Evolutionary conservation across 495 filamentous ascomycete genomes (phyloP).

Genomic region (Talaromyces ruber): DNA sequence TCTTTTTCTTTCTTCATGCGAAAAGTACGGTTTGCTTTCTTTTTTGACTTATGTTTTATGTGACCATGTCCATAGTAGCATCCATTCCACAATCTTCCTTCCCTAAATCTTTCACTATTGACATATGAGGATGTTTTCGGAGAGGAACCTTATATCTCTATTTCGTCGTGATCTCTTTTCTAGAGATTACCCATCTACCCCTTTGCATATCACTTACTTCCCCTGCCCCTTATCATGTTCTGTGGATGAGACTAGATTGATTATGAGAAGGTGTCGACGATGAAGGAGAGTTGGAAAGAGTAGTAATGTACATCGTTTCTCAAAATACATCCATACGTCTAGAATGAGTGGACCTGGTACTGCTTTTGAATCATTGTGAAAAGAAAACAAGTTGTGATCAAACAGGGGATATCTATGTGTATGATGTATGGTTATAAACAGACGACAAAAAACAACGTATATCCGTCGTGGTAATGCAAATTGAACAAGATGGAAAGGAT

Average conservation of each 20-base stretch:
- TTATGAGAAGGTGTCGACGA: not conserved
- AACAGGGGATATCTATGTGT: constrained; percentile 5
- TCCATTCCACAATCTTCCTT: not conserved
- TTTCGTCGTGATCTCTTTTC: not conserved
- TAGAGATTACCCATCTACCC: not conserved
- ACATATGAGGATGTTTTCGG: not conserved
- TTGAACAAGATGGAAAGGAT: not conserved
- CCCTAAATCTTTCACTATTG: not conserved
- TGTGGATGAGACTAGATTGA: not conserved
- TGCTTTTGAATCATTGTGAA: not conserved
- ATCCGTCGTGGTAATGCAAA: not conserved
- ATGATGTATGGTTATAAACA: constrained; percentile 2
- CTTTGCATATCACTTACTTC: not conserved
- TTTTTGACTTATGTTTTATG: not conserved
- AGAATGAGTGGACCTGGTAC: not conserved
- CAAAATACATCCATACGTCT: too few species aligned
- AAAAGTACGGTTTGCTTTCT: constrained; percentile 1
- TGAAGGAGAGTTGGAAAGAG: not conserved
- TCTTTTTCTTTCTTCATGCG: not conserved
- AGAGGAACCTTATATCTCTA: not conserved
- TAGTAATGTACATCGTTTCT: not conserved
- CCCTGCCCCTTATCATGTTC: not conserved
- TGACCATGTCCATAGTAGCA: constrained; percentile 4
- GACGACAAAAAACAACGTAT: not conserved
- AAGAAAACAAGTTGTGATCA: not conserved